Evolutionary conservation across 768 basidiomycete species (phyloP).

Genomic region (Lenzites betulinus): DNA sequence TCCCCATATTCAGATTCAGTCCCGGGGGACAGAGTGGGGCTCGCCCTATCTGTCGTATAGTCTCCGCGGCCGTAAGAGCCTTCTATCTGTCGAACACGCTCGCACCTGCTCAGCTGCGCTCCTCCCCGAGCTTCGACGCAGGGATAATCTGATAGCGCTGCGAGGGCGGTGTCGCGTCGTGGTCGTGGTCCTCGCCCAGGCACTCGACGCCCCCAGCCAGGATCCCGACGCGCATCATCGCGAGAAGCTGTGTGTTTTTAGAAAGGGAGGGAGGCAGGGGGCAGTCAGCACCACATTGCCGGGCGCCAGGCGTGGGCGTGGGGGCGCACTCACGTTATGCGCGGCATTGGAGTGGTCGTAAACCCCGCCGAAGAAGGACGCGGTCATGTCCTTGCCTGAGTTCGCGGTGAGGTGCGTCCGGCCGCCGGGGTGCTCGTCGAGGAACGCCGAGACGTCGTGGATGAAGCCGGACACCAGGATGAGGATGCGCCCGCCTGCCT

Average conservation of each 20-base stretch:
- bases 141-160: background rate
- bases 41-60: no score
- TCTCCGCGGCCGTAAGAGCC: no score
- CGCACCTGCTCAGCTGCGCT: no score
- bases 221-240: slow-evolving; percentile 63
- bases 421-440: slow-evolving; percentile 92
- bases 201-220: slow-evolving; percentile 47
- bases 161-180: no score
- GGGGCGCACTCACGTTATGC: slow-evolving; percentile 56
- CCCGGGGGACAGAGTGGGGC: no score
- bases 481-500: slow-evolving; percentile 63
- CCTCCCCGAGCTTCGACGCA: no score
- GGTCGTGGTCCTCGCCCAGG: background rate
- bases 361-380: slow-evolving; percentile 91
- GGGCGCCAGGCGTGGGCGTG: no score
- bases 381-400: slow-evolving; percentile 89
- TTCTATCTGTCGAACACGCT: no score
- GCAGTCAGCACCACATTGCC: no score
- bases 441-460: slow-evolving; percentile 84
- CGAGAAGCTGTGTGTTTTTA: slow-evolving; percentile 39
- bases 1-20: no score
- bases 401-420: slow-evolving; percentile 78
- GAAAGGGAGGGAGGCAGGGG: background rate
- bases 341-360: slow-evolving; percentile 89
- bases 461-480: slow-evolving; percentile 91